These are phyloP conservation scores for Wickerhamomyces rabaulensis DNA, from an alignment of 805 yeast species.

Conservation along the genomic window DNA sequence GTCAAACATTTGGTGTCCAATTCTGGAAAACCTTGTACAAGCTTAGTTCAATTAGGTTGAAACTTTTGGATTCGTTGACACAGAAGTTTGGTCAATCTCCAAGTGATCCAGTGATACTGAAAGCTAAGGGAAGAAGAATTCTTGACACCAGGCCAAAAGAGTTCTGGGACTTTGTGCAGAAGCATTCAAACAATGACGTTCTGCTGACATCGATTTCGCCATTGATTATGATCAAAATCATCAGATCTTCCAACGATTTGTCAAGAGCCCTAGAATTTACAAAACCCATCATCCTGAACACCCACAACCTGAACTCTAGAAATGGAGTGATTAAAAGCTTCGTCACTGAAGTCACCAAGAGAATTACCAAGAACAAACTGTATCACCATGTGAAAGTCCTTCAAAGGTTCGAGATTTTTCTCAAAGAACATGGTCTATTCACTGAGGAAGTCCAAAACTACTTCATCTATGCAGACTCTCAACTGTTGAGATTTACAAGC, in stretches of 20 bases:
- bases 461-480: slow-evolving; percentile 13
- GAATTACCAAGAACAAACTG: background rate
- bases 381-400: slow-evolving; percentile 8
- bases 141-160: slow-evolving; percentile 4
- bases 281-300: background rate
- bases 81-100: background rate
- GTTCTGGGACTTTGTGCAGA: slow-evolving; percentile 10
- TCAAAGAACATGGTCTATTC: slow-evolving; percentile 6
- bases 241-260: slow-evolving; percentile 4
- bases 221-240: slow-evolving; percentile 8
- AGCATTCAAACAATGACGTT: slow-evolving; percentile 3
- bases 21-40: slow-evolving; percentile 15
- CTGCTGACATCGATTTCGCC: slow-evolving; percentile 6
- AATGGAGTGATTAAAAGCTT: slow-evolving; percentile 1
- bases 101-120: slow-evolving; percentile 1
- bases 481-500: slow-evolving; percentile 3
- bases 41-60: slow-evolving; percentile 6
- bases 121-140: slow-evolving; percentile 7
- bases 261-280: slow-evolving; percentile 1
- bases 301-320: background rate
- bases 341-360: slow-evolving; percentile 2
- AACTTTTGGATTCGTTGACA: background rate
- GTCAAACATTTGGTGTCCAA: slow-evolving; percentile 4
- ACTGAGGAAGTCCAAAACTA: slow-evolving; percentile 8
- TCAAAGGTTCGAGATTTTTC: slow-evolving; percentile 7